Evolutionary conservation across 1,139 yeast species (phyloP).

Genomic region (Lodderomyces oxycetoniae): DNA sequence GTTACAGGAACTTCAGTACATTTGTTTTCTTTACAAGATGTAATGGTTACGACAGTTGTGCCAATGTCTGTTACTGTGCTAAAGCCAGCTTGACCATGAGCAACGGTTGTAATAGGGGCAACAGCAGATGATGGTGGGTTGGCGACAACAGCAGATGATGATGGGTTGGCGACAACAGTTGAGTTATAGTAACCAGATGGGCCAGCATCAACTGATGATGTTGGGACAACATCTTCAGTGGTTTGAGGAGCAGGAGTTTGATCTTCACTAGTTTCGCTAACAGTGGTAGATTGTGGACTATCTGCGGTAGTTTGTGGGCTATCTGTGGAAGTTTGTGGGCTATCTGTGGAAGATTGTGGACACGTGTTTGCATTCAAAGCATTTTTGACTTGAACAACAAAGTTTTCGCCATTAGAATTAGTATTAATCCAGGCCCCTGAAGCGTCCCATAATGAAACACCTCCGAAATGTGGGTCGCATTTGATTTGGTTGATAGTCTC

Average conservation of each 20-base stretch:
- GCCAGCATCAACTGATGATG: constrained; percentile 5
- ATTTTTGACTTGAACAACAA: constrained; percentile 14
- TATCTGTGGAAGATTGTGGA: constrained; percentile 12
- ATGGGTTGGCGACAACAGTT: constrained; percentile 4
- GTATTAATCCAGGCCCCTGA: constrained; percentile 67
- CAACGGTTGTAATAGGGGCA: constrained; percentile 21
- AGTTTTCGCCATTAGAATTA: constrained; percentile 17
- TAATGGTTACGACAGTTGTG: constrained; percentile 40
- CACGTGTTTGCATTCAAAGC: constrained; percentile 13
- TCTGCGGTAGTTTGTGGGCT: constrained; percentile 13
- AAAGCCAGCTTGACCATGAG: constrained; percentile 11
- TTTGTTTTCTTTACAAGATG: constrained; percentile 39
- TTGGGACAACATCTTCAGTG: constrained; percentile 4
- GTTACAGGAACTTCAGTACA: constrained; percentile 30
- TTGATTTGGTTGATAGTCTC: constrained; percentile 31
- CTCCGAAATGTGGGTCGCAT: constrained; percentile 58
- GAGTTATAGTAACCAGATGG: constrained; percentile 4
- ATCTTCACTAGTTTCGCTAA: not conserved
- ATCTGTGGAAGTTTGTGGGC: constrained; percentile 11
- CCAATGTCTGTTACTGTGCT: constrained; percentile 28
- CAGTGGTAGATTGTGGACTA: constrained; percentile 7
- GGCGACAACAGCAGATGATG: constrained; percentile 2
- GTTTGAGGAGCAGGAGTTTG: constrained; percentile 8
- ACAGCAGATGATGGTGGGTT: constrained; percentile 7
- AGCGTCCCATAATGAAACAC: constrained; percentile 90